A percentile compares a stretch with the other conserved stretches of the same genome.
Evolutionary conservation across 2,329 filamentous ascomycete genomes (phyloP).

Genomic region (Tolypocladium cylindrosporum): DNA sequence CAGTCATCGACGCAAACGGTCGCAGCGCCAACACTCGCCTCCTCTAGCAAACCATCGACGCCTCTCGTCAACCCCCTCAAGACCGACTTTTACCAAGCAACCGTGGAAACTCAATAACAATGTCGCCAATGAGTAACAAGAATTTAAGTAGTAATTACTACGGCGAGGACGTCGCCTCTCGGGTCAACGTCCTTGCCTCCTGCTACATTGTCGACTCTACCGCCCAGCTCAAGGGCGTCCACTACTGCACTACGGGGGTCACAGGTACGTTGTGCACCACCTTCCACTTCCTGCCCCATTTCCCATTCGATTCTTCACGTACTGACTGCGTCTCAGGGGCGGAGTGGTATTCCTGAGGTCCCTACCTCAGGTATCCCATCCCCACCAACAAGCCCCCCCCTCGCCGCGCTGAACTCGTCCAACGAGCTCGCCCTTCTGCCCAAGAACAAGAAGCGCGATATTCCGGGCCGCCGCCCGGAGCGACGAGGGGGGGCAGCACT

Average conservation of each 20-base stretch:
- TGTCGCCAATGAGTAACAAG: conserved; percentile 63
- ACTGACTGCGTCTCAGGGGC: conserved; percentile 42
- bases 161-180: conserved; percentile 54
- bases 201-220: conserved; percentile 78
- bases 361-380: conserved; percentile 74
- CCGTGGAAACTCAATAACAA: conserved; percentile 23
- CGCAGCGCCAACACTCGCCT: neutral
- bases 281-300: neutral
- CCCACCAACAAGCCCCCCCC: conserved; percentile 81
- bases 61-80: neutral
- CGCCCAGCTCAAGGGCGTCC: conserved; percentile 68
- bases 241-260: conserved; percentile 91
- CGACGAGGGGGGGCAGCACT: conserved; percentile 86
- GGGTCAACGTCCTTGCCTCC: conserved; percentile 74
- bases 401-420: conserved; percentile 61
- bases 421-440: conserved; percentile 57
- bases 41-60: neutral
- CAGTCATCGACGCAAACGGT: neutral
- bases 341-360: conserved; percentile 94
- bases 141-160: conserved; percentile 68
- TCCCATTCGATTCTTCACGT: neutral
- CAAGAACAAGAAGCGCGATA: conserved; percentile 39
- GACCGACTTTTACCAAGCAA: conserved; percentile 10
- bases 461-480: conserved; percentile 31
- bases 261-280: conserved; percentile 45